These are phyloP conservation scores for Dictyostelium capitatum DNA, from an alignment of 78 protist species.

Conservation along the genomic window DNA sequence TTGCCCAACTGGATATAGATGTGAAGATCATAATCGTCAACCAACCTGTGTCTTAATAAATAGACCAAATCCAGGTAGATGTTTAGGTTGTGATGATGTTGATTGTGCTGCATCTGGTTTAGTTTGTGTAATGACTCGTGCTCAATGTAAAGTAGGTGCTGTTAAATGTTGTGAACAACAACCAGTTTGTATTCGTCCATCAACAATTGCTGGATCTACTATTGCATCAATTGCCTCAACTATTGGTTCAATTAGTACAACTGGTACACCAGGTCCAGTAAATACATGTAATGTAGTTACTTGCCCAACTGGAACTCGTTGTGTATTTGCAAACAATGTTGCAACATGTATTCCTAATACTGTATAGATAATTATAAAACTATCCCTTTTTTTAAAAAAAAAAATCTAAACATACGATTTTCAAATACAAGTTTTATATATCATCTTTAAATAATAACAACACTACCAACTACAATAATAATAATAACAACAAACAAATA, in stretches of 20 bases:
- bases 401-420: no score
- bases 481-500: no score
- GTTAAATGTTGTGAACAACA: conserved; percentile 13
- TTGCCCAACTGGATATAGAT: conserved; percentile 36
- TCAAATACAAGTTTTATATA: background rate
- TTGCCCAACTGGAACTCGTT: background rate
- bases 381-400: no score
- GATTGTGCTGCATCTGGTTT: conserved; percentile 26
- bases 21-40: background rate
- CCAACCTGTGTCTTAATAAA: background rate
- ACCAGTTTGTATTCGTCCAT: conserved; percentile 27
- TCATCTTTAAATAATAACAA: background rate
- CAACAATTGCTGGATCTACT: conserved; percentile 39
- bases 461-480: no score
- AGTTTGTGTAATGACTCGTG: conserved; percentile 18
- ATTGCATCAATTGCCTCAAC: conserved; percentile 44
- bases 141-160: background rate
- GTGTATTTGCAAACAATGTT: background rate
- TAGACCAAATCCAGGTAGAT: background rate
- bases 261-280: background rate
- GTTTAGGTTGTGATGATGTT: conserved; percentile 12
- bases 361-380: no score
- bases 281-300: background rate
- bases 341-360: conserved; percentile 19
- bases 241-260: background rate